These are phyloP conservation scores for Circinella umbellata DNA, from an alignment of 371 early-diverging fungal genomes.

Conservation along the genomic window DNA sequence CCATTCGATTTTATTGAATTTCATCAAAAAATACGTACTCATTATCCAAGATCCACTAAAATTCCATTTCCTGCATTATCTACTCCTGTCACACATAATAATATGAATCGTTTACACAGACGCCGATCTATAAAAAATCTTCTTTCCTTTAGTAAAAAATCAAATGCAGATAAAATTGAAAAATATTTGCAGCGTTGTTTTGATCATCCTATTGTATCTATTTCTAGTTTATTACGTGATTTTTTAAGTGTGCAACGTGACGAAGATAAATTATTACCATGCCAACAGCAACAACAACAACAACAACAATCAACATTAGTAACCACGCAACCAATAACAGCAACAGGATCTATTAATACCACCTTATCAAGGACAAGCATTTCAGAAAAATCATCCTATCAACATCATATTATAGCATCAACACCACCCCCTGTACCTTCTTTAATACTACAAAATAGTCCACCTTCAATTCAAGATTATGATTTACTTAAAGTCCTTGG, in stretches of 20 bases:
- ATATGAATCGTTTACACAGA: constrained; percentile 22
- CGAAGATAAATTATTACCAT: constrained; percentile 34
- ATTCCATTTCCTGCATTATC: constrained; percentile 43
- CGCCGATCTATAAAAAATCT: constrained; percentile 35
- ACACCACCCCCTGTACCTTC: neutral
- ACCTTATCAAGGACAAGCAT: neutral
- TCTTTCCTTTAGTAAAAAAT: constrained; percentile 31
- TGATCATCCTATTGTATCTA: constrained; percentile 41
- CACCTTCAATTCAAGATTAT: constrained; percentile 46
- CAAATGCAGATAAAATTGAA: constrained; percentile 51
- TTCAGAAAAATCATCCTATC: constrained; percentile 1
- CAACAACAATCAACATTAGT: neutral
- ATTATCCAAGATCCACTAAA: constrained; percentile 45
- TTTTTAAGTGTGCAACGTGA: constrained; percentile 52
- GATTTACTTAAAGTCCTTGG: constrained; percentile 74
- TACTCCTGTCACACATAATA: constrained; percentile 26
- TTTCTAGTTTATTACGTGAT: constrained; percentile 47
- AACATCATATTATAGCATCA: neutral
- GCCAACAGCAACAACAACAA: neutral
- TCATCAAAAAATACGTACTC: constrained; percentile 57
- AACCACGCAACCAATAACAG: neutral
- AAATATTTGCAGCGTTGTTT: constrained; percentile 49
- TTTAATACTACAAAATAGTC: neutral
- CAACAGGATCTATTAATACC: neutral
- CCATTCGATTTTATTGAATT: constrained; percentile 67